Base-by-base conservation (phyloP, 2,329 filamentous ascomycete species). In the Coniella lustricola region DNA sequence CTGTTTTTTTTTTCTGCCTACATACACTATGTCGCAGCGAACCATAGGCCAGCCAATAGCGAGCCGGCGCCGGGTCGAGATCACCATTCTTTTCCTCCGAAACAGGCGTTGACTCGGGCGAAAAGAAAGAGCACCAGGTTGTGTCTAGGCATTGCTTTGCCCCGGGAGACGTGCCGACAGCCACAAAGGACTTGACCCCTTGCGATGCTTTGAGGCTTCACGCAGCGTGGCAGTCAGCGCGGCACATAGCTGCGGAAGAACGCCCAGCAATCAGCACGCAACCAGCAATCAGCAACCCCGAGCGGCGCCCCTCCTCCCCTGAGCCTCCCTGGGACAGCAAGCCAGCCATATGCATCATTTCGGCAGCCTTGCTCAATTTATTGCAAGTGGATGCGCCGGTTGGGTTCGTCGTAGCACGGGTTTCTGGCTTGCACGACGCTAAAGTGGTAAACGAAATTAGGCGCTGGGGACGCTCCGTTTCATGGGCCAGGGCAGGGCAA, bases 291-390 rank as follows among this genome's bases (percentile, higher is more conserved):
- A n/a, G n/a, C n/a, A n/a, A n/a, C n/a, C n/a, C n/a, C n/a, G n/a
- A n/a, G n/a, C n/a, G n/a, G n/a, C 7, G 32, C 12, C 33, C 4
- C 33, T 14, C 33, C 13, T 14, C 45, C 47, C 50, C 47, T 41
- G 39, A 47, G 39, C 18, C n/a, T 32, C n/a, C 42, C 38, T 43
- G 34, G 44, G 45, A 41, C 43, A 17, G 17, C 38, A 40, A 21
- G 38, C 20, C 38, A 21, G 29, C 29, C 17, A 2, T 16, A 16
- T 17, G 32, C 36, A 52, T 52, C 48, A 52, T 52, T 29, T 52
- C 50, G 50, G 50, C 47, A 50, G 50, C 22, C 50, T 29, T 44
- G 42, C 39, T 18, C 49, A 49, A 46, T 52, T 47, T 39, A 50
- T 52, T 38, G 48, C 45, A 52, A 52, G 50, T 52, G 50, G 50